Evolutionary conservation across 1,139 yeast species (phyloP).

Genomic region (Lodderomyces jiufengensis): DNA sequence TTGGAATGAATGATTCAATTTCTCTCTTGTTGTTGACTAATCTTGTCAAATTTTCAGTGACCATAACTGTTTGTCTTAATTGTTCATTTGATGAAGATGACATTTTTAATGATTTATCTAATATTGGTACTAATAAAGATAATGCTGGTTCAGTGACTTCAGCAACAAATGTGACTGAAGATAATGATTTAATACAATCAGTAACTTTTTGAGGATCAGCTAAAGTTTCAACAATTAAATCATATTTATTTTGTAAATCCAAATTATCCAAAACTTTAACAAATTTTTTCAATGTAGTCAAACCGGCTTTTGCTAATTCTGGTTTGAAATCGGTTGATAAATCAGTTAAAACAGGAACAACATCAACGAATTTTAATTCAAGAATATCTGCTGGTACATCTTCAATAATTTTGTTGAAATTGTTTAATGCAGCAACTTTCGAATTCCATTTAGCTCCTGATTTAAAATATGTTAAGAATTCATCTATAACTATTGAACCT

Average conservation of each 20-base stretch:
- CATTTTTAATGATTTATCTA: slow-evolving; percentile 84
- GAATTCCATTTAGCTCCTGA: slow-evolving; percentile 94
- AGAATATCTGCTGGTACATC: slow-evolving; percentile 83
- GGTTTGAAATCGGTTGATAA: slow-evolving; percentile 95
- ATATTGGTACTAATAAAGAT: slow-evolving; percentile 84
- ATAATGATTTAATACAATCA: slow-evolving; percentile 81
- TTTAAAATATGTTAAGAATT: slow-evolving; percentile 57
- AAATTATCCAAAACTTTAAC: slow-evolving; percentile 86
- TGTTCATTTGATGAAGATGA: slow-evolving; percentile 93
- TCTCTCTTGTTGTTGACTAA: slow-evolving; percentile 92
- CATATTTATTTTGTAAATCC: slow-evolving; percentile 84
- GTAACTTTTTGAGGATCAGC: slow-evolving; percentile 89
- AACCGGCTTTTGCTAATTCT: slow-evolving; percentile 85
- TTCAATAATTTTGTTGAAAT: slow-evolving; percentile 69
- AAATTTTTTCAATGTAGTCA: slow-evolving; percentile 62
- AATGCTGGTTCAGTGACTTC: slow-evolving; percentile 97
- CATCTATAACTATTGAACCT: slow-evolving; percentile 64
- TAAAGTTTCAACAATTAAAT: slow-evolving; percentile 80
- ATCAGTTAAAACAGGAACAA: slow-evolving; percentile 84
- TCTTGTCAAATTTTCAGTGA: slow-evolving; percentile 92
- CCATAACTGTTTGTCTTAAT: slow-evolving; percentile 93
- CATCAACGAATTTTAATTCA: slow-evolving; percentile 72
- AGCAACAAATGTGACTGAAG: slow-evolving; percentile 95
- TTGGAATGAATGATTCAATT: slow-evolving; percentile 83
- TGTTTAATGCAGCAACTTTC: slow-evolving; percentile 73